Conservation (phyloP, 2,329 filamentous ascomycete genomes). For the Aspergillus fumigatus region DNA sequence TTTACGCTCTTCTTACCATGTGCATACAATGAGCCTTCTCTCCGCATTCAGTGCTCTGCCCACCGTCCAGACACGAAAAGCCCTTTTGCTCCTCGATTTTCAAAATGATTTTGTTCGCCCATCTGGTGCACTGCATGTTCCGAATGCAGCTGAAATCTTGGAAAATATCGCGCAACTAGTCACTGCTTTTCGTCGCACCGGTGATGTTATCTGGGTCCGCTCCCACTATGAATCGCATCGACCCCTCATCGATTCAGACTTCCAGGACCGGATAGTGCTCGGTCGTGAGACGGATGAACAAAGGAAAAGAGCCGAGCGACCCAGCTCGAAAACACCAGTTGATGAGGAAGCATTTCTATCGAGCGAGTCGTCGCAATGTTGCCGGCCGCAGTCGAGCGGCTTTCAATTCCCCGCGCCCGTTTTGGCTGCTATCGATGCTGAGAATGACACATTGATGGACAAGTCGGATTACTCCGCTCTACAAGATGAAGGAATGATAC, state of each 20-base stretch:
- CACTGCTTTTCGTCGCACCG: slow-evolving; percentile 66
- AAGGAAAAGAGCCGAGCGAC: slow-evolving; percentile 9
- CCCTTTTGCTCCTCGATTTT: slow-evolving; percentile 77
- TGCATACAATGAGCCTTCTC: slow-evolving; percentile 29
- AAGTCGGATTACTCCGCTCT: slow-evolving; percentile 91
- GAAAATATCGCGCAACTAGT: slow-evolving; percentile 63
- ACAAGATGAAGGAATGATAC: slow-evolving; percentile 65
- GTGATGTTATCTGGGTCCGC: slow-evolving; percentile 78
- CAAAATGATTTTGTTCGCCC: slow-evolving; percentile 82
- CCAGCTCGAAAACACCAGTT: slow-evolving; percentile 15
- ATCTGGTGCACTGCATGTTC: slow-evolving; percentile 63
- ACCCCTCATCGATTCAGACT: slow-evolving; percentile 49
- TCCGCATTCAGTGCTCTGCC: slow-evolving; percentile 34
- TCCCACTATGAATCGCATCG: slow-evolving; percentile 66
- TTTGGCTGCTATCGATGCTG: slow-evolving; percentile 46
- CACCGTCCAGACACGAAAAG: slow-evolving; percentile 57
- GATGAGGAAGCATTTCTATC: slow-evolving; percentile 44
- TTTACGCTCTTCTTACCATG: slow-evolving; percentile 17
- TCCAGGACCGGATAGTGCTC: slow-evolving; percentile 43
- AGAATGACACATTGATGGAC: slow-evolving; percentile 50
- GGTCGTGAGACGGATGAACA: slow-evolving; percentile 33
- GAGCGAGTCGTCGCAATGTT: slow-evolving; percentile 31
- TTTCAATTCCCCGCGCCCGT: slow-evolving; percentile 49
- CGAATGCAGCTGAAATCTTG: slow-evolving; percentile 61
- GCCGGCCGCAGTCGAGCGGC: slow-evolving; percentile 39